Conservation (phyloP, 192 early-diverging fungal species). For the Backusella morwellensis region DNA sequence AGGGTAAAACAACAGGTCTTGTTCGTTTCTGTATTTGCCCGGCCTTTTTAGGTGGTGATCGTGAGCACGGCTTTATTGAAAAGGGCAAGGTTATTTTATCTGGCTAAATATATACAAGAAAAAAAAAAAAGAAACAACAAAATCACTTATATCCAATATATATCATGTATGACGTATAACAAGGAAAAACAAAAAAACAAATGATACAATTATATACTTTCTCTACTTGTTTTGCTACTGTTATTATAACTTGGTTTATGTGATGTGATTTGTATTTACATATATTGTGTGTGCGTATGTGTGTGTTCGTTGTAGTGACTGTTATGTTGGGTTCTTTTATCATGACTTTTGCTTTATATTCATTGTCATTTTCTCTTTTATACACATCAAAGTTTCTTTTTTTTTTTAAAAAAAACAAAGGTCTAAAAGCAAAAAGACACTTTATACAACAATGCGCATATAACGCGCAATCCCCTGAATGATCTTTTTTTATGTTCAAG, state of each 20-base stretch:
- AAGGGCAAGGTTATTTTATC: slow-evolving; percentile 38
- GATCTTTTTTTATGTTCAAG: no score
- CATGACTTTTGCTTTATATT: background rate
- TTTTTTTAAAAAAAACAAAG: background rate
- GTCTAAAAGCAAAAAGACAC: background rate
- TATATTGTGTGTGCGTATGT: background rate
- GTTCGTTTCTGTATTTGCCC: slow-evolving; percentile 37
- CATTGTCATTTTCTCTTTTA: background rate
- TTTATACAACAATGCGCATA: background rate
- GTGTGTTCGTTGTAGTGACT: background rate
- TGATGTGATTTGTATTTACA: background rate
- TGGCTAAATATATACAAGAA: background rate
- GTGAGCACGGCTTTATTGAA: slow-evolving; percentile 42
- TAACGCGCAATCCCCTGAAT: no score
- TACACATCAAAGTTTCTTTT: background rate
- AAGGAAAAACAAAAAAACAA: background rate
- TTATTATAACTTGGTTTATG: background rate
- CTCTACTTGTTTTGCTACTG: background rate
- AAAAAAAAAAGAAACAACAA: background rate
- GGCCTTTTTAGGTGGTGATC: slow-evolving; percentile 39
- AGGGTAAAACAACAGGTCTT: slow-evolving; percentile 26
- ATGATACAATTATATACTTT: background rate
- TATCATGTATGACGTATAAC: background rate
- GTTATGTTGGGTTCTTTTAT: background rate
- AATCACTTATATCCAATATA: background rate